A percentile compares a stretch with the other conserved stretches of the same genome.
Evolutionary conservation across 139 green algal species (phyloP).

Genomic region (Yamagishiella unicocca): DNA sequence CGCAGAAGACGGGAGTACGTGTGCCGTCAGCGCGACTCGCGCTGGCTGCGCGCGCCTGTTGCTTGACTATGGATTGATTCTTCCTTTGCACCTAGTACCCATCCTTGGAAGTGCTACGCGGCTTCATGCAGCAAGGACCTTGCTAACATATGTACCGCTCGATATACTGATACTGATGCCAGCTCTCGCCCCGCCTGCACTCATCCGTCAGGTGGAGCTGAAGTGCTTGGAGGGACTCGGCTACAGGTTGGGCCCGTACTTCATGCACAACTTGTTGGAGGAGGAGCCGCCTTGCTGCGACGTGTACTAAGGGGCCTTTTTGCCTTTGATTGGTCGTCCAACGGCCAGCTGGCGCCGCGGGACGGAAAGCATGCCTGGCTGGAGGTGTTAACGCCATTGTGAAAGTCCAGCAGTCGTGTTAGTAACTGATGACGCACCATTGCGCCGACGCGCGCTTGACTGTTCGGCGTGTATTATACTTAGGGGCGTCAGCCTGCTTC

Average conservation of each 20-base stretch:
- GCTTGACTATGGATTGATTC: not conserved
- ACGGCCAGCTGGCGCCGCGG: not conserved
- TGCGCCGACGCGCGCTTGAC: no score
- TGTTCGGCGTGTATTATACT: no score
- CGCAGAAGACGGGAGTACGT: no score
- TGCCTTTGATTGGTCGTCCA: not conserved
- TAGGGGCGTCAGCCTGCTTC: no score
- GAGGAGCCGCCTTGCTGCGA: slow-evolving; percentile 32
- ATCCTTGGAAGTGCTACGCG: no score
- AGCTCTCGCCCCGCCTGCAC: not conserved
- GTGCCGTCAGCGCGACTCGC: no score
- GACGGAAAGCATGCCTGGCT: no score
- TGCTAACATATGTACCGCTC: not conserved
- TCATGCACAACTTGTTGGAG: slow-evolving; percentile 25
- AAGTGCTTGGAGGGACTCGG: slow-evolving; percentile 59
- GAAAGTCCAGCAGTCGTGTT: no score
- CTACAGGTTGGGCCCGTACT: slow-evolving; percentile 64
- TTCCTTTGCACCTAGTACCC: not conserved
- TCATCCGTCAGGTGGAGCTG: slow-evolving; percentile 57
- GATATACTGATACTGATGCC: not conserved
- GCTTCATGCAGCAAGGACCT: not conserved
- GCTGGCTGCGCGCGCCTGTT: not conserved
- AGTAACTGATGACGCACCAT: no score
- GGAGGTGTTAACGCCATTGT: no score
- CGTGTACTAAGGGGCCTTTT: not conserved